phyloP scores from a whole-genome alignment of 2,329 filamentous ascomycete species.

The Aspergillus pseudoviridinutans region DNA sequence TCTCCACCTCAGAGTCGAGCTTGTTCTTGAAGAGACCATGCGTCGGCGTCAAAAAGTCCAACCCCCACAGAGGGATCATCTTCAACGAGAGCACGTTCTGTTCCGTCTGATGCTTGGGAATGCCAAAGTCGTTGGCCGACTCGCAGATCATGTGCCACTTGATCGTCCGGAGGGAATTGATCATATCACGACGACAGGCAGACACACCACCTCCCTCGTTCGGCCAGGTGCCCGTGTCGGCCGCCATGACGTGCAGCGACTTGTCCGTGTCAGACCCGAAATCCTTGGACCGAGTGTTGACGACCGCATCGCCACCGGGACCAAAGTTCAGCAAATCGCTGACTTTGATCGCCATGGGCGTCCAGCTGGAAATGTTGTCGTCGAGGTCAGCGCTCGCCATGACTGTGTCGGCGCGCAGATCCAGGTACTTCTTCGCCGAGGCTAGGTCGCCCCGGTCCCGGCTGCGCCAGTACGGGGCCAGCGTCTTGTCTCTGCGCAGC shows the following conservation, averaged over 20 bases:
- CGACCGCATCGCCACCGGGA: constrained; percentile 50
- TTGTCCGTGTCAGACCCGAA: constrained; percentile 48
- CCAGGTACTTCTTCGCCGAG: constrained; percentile 43
- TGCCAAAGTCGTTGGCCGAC: constrained; percentile 53
- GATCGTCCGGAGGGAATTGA: constrained; percentile 52
- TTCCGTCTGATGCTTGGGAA: constrained; percentile 54
- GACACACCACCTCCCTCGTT: constrained; percentile 54
- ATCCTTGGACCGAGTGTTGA: constrained; percentile 48
- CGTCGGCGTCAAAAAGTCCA: constrained; percentile 51
- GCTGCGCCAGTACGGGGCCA: constrained; percentile 45
- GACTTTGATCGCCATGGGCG: constrained; percentile 48
- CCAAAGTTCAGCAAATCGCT: constrained; percentile 52
- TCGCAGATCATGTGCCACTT: constrained; percentile 55
- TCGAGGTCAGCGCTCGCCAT: constrained; percentile 51
- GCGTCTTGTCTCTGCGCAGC: constrained; percentile 44
- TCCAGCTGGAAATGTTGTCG: constrained; percentile 51
- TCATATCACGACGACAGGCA: constrained; percentile 53
- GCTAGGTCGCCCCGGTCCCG: constrained; percentile 43
- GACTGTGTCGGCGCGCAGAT: constrained; percentile 46
- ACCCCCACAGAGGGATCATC: constrained; percentile 52
- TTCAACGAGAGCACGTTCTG: constrained; percentile 54
- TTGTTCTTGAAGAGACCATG: constrained; percentile 54
- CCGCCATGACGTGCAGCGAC: constrained; percentile 50
- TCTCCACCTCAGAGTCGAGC: constrained; percentile 49
- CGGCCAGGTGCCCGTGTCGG: constrained; percentile 52